Evolutionary conservation across 148 eudicot species (phyloP), one percentile per base, ranked within the genome.

Genomic region (Polygonum maritimum): DNA sequence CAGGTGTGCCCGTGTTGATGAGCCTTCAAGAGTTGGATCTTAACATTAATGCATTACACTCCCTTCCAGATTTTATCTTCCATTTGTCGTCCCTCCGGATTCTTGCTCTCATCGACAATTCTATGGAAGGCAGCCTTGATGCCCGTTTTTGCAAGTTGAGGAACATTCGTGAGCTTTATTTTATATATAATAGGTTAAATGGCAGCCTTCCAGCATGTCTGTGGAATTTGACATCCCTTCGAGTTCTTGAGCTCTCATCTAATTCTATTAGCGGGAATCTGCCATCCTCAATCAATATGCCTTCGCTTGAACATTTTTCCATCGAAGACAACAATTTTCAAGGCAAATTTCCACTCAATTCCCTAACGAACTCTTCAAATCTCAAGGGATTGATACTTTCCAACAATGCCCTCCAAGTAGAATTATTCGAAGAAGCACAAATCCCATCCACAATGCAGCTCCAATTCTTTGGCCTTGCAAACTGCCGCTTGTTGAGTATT

Each of bases 201-300:
- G 69, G 39, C 6, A 9, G 18, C 12, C 39, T 63, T 63, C 69
- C 39, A 63, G 1, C 35, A 12, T 63, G 39, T 63, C 16, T 63
- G 12, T 63, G 69, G 69, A 63, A 63, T 63, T 63, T 63, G 39
- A 63, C 39, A 13, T 63, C 69, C 7, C 69, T 58, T 58, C 65
- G 26, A 19, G 65, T 21, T 58, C 65, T 58, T 22, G 35, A 21
- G 0, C 36, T 55, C 60, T 16, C 0, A 7, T 22, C 1, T 55
- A 55, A 55, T 55, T 19, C 26, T n/a, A 0, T 55, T 5, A 55
- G 22, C 19, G 60, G 35, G 65, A 58, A 8, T 8, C 26, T 58
- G 65, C 11, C 65, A 58, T 58, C 65, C 35, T 3, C 35, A 21
- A 21, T 58, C 35, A 58, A 58, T 0, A 0, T 58, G 5, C 65